Evolutionary conservation across 495 filamentous ascomycete species (phyloP).

Genomic region (Xylaria sp.): DNA sequence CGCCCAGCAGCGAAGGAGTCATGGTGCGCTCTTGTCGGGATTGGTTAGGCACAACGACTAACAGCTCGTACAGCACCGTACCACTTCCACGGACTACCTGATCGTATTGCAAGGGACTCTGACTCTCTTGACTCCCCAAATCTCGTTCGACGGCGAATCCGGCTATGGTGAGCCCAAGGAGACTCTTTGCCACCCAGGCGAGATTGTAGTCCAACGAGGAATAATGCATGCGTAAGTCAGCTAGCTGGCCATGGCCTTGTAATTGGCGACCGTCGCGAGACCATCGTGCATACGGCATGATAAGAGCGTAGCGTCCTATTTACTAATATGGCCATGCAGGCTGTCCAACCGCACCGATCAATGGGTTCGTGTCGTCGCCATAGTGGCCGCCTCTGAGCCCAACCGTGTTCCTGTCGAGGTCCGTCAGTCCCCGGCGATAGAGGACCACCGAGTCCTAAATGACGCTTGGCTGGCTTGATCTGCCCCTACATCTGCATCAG

Average conservation of each 20-base stretch:
- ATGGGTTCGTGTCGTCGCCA: conserved; percentile 33
- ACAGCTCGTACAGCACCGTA: conserved; percentile 31
- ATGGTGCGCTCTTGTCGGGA: conserved; percentile 22
- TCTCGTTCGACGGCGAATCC: conserved; percentile 29
- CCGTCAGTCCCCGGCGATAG: conserved; percentile 14
- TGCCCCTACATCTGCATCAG: conserved; percentile 13
- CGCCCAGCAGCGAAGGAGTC: conserved; percentile 34
- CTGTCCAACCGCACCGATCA: conserved; percentile 37
- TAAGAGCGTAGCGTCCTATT: not conserved
- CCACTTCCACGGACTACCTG: conserved; percentile 40
- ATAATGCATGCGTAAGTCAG: conserved; percentile 42
- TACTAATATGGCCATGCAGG: conserved; percentile 19
- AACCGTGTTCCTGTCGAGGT: conserved; percentile 30
- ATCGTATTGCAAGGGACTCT: conserved; percentile 34
- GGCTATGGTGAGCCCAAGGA: conserved; percentile 36
- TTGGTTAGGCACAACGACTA: conserved; percentile 6
- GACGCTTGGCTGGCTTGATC: conserved; percentile 35
- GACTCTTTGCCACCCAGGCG: conserved; percentile 33
- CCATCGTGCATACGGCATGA: not conserved
- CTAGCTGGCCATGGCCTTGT: not conserved
- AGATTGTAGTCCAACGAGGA: conserved; percentile 38
- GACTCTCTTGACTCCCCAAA: conserved; percentile 34
- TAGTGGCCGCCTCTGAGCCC: conserved; percentile 30
- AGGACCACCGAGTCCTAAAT: conserved; percentile 23
- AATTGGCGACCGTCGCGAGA: not conserved